Evolutionary conservation across 495 filamentous ascomycete genomes (phyloP).

Genomic region (Aspergillus olivimuriae): DNA sequence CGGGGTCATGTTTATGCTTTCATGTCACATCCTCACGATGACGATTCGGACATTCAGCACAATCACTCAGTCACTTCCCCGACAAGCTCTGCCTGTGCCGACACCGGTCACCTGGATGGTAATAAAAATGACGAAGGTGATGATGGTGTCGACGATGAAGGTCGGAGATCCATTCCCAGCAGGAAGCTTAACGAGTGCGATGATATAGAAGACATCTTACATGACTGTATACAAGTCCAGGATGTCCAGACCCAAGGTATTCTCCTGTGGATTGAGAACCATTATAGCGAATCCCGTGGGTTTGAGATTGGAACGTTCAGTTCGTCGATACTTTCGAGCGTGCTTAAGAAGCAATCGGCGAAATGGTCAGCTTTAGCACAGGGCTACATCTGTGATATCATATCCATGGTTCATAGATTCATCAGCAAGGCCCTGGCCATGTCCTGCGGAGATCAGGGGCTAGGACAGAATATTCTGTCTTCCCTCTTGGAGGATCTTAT

Average conservation of each 20-base stretch:
- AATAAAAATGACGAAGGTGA: neutral
- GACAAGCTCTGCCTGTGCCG: too few relatives aligned
- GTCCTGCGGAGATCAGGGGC: neutral
- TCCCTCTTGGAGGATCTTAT: neutral
- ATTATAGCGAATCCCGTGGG: slow-evolving; percentile 24
- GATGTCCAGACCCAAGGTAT: slow-evolving; percentile 14
- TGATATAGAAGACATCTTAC: slow-evolving; percentile 25
- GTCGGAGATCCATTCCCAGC: neutral
- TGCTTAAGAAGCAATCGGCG: slow-evolving; percentile 48
- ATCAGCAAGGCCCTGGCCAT: slow-evolving; percentile 27
- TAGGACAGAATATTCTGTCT: neutral
- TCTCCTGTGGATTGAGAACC: slow-evolving; percentile 22
- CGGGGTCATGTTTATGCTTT: slow-evolving; percentile 39
- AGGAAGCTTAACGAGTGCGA: neutral
- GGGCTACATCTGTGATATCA: slow-evolving; percentile 40
- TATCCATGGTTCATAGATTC: slow-evolving; percentile 42
- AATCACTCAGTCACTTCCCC: too few relatives aligned
- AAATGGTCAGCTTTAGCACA: slow-evolving; percentile 47
- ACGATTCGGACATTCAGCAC: slow-evolving; percentile 2
- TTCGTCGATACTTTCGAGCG: slow-evolving; percentile 29
- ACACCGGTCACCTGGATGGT: too few relatives aligned
- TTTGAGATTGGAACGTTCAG: slow-evolving; percentile 39
- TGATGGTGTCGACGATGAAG: slow-evolving; percentile 2
- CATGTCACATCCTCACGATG: too few relatives aligned
- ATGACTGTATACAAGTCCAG: neutral